Conservation (phyloP, 495 filamentous ascomycete genomes). For the Amphirosellinia nigrospora region DNA sequence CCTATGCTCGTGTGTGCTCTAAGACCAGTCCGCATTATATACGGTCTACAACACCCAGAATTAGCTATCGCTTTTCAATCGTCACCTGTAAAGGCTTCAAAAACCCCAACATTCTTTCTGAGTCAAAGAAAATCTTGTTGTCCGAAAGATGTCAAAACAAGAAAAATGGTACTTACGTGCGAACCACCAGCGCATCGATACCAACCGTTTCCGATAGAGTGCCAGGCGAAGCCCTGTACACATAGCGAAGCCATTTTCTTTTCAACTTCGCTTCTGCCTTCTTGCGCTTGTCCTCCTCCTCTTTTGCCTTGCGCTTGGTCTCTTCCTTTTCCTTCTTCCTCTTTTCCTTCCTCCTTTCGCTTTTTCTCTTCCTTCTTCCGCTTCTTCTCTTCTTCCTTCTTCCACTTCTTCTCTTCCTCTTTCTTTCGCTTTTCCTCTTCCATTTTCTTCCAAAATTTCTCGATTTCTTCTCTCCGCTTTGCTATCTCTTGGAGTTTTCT, state of each 20-base stretch:
- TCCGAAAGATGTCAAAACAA: too few relatives aligned
- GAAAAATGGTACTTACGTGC: too few relatives aligned
- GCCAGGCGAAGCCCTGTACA: background rate
- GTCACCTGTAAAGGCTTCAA: too few relatives aligned
- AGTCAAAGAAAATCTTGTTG: too few relatives aligned
- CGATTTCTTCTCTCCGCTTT: too few relatives aligned
- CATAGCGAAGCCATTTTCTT: background rate
- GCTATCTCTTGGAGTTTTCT: background rate
- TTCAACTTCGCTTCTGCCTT: background rate
- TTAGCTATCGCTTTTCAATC: too few relatives aligned
- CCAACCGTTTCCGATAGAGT: too few relatives aligned
- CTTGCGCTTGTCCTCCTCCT: background rate
- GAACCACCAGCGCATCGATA: background rate
- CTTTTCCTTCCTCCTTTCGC: background rate
- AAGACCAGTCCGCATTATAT: too few relatives aligned
- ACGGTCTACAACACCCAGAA: too few relatives aligned
- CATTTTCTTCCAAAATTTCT: background rate
- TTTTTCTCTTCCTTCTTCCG: too few relatives aligned
- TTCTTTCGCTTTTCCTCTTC: too few relatives aligned
- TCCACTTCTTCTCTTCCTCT: background rate
- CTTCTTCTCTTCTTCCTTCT: background rate
- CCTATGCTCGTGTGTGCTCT: background rate
- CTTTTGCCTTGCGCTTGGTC: background rate
- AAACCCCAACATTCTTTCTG: too few relatives aligned
- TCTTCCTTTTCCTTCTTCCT: background rate